Conservation (phyloP, 768 basidiomycete species). For the Collybiopsis confluens region DNA sequence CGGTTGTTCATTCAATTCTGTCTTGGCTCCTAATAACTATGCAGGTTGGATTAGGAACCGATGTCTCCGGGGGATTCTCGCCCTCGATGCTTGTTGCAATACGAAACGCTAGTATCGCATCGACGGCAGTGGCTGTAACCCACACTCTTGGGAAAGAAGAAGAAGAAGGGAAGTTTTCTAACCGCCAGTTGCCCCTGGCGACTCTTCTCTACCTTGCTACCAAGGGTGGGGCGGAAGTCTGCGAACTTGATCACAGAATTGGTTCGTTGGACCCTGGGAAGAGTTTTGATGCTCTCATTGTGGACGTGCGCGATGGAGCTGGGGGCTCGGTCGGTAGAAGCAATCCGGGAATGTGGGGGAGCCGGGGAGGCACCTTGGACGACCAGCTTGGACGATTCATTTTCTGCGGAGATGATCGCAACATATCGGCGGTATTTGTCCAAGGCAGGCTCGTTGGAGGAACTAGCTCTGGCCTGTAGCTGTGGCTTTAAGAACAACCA, state of each 20-base stretch:
- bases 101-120: conserved; percentile 73
- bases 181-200: conserved; percentile 65
- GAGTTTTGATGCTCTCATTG: conserved; percentile 84
- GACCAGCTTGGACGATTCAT: conserved; percentile 77
- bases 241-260: conserved; percentile 58
- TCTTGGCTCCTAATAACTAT: neutral
- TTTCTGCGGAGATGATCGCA: conserved; percentile 84
- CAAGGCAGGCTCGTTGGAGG: conserved; percentile 80
- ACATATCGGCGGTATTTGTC: conserved; percentile 79
- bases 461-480: neutral
- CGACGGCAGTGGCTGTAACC: conserved; percentile 64
- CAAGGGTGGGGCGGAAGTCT: conserved; percentile 84
- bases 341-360: conserved; percentile 56
- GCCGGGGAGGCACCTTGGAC: conserved; percentile 38
- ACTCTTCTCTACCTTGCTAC: conserved; percentile 89
- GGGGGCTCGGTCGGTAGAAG: conserved; percentile 18
- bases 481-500: no score
- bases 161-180: conserved; percentile 33
- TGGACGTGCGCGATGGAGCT: conserved; percentile 49
- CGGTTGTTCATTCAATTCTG: neutral
- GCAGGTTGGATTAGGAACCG: conserved; percentile 93
- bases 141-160: conserved; percentile 10
- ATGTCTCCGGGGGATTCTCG: conserved; percentile 84
- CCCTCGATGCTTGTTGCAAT: conserved; percentile 75
- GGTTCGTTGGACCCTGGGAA: conserved; percentile 82